Evolutionary conservation across 2,329 filamentous ascomycete genomes (phyloP), one percentile per base, ranked within the genome.

Genomic region (Purpureocillium lavendulum): DNA sequence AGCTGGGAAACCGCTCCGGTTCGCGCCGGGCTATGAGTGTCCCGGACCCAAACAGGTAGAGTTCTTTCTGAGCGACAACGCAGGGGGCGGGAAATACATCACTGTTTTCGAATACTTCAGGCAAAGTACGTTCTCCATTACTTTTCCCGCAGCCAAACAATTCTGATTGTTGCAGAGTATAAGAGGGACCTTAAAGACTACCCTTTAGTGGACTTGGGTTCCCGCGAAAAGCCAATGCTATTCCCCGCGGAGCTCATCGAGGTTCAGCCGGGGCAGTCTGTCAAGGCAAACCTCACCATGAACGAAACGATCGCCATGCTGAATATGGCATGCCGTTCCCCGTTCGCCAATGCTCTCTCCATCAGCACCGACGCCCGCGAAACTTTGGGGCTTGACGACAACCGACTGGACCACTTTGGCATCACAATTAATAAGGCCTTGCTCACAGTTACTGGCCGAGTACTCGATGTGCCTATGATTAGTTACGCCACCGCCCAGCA

Each of bases 231-330:
- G 21, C 10, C 21, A 26, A 67, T 66, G 1, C 87, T 83, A 49
- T 58, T 85, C 29, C 83, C 84, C 0, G 73, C 76, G 0, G 82
- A 89, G 54, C 63, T 79, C 6, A 80, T 84, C 45, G 57, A 63
- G 3, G 70, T 92, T 3, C 53, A 77, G 8, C 68, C 74, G 1
- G 84, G 83, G 0, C 85, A 92, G 51, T 58, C 73, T 0, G 69
- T 79, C 15, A 75, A 72, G 28, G 62, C 71, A 4, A 78, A 80
- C 49, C 65, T 88, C 11, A 69, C 57, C 1, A 64, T 70, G 0
- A 57, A 67, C 0, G 82, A 89, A 52, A 84, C 82, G 0, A 66
- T 71, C 0, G 51, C 63, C 1, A 89, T 92, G 84, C 77, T 90
- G 35, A 62, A 62, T 1, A 86, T 87, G 54, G 82, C 87, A 1